These are phyloP conservation scores for Stachybotrys echinatus DNA, from an alignment of 2,329 filamentous ascomycete species.

Conservation along the genomic window DNA sequence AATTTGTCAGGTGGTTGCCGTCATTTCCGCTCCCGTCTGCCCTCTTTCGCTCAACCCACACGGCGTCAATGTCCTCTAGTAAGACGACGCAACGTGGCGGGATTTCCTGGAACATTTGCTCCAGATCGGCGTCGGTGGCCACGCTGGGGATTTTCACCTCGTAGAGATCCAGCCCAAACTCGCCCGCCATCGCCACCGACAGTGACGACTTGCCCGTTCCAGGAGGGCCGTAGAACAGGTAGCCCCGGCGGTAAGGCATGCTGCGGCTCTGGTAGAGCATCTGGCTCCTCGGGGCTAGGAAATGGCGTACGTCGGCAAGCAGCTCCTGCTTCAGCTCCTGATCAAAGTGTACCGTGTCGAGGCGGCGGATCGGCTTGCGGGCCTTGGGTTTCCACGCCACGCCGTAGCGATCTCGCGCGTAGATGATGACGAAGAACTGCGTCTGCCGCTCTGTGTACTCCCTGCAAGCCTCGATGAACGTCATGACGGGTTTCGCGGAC, in stretches of 20 bases:
- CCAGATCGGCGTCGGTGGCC: constrained; percentile 42
- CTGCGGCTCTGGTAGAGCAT: constrained; percentile 57
- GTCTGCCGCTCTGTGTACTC: constrained; percentile 41
- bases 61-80: constrained; percentile 49
- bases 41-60: constrained; percentile 21
- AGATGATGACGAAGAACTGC: constrained; percentile 45
- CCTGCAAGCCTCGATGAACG: constrained; percentile 38
- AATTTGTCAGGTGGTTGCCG: constrained; percentile 14
- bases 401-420: constrained; percentile 38
- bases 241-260: constrained; percentile 40
- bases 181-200: constrained; percentile 45
- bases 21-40: constrained; percentile 11
- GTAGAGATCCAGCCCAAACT: constrained; percentile 46
- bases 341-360: constrained; percentile 48
- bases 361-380: constrained; percentile 40
- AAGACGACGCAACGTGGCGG: constrained; percentile 48
- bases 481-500: constrained; percentile 42
- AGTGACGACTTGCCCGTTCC: constrained; percentile 57
- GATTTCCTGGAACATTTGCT: constrained; percentile 46
- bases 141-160: constrained; percentile 43
- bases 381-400: constrained; percentile 43
- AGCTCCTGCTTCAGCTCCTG: constrained; percentile 38
- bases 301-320: constrained; percentile 45
- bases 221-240: constrained; percentile 59
- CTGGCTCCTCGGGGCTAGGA: constrained; percentile 40